Evolutionary conservation across 2,329 filamentous ascomycete genomes (phyloP).

Genomic region (Fusarium sp.): DNA sequence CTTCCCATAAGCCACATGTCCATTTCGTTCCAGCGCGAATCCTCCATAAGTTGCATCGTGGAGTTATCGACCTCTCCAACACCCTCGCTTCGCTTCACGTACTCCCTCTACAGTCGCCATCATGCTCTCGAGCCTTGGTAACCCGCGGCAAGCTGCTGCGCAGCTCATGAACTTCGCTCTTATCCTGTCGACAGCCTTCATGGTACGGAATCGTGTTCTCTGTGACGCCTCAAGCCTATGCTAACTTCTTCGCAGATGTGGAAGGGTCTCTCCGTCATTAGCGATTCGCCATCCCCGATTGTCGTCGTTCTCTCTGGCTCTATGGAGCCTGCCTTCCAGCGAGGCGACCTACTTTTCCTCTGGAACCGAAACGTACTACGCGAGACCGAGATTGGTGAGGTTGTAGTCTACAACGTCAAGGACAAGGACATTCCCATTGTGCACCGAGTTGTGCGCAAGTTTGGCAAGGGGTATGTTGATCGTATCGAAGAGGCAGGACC

Average conservation of each 20-base stretch:
- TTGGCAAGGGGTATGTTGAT: conserved; percentile 66
- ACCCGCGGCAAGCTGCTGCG: conserved; percentile 82
- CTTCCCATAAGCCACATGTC: conserved; percentile 43
- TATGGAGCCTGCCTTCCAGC: conserved; percentile 87
- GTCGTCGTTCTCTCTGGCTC: conserved; percentile 87
- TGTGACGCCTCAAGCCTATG: background rate
- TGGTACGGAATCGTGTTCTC: conserved; percentile 63
- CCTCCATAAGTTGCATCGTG: conserved; percentile 37
- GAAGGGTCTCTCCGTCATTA: conserved; percentile 86
- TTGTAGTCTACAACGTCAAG: conserved; percentile 81
- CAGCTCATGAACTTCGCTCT: conserved; percentile 93
- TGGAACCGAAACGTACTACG: conserved; percentile 77
- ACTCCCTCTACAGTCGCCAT: conserved; percentile 3
- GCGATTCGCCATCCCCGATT: conserved; percentile 81
- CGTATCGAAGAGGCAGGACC: background rate
- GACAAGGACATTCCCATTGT: conserved; percentile 99
- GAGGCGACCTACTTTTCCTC: conserved; percentile 80
- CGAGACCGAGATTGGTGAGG: conserved; percentile 67
- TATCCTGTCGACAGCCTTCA: conserved; percentile 90
- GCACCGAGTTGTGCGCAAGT: conserved; percentile 86
- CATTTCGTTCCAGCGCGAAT: conserved; percentile 27
- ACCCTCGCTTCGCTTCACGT: background rate
- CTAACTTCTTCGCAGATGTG: conserved; percentile 68
- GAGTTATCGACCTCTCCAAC: conserved; percentile 35
- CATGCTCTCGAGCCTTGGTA: conserved; percentile 78